phyloP scores from a whole-genome alignment of 345 rosid species.

The Heritiera fomes region DNA sequence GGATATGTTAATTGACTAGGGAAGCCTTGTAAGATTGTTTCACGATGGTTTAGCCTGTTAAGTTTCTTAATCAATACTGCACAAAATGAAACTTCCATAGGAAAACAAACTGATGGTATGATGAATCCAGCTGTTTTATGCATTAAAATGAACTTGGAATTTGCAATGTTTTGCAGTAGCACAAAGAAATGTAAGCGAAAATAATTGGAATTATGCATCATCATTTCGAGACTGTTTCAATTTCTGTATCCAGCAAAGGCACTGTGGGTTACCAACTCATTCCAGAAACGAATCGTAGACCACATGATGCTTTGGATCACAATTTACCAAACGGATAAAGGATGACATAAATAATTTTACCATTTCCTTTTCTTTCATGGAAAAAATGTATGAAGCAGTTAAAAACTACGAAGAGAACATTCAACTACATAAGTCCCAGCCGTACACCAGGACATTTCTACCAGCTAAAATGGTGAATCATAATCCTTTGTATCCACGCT shows the following conservation, averaged over 20 bases:
- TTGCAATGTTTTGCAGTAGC: background rate
- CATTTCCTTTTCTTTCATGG: background rate
- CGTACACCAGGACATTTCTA: background rate
- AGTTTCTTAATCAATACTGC: background rate
- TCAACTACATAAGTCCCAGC: background rate
- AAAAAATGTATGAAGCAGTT: background rate
- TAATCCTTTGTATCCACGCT: background rate
- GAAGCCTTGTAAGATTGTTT: background rate
- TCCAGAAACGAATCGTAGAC: background rate
- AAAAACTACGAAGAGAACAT: background rate
- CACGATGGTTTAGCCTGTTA: background rate
- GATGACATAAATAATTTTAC: background rate
- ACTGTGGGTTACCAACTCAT: background rate
- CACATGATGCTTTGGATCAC: background rate
- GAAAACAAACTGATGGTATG: background rate
- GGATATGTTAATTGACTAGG: constrained; percentile 82
- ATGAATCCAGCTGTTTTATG: background rate
- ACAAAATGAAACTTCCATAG: background rate
- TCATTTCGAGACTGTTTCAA: background rate
- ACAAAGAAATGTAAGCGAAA: background rate
- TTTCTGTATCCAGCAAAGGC: background rate
- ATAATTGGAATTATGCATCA: background rate
- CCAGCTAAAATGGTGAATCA: background rate
- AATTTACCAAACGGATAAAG: background rate
- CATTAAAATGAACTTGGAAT: background rate